Conservation (phyloP, 23 red algal species). For the Cyanidioschyzon merolae region DNA sequence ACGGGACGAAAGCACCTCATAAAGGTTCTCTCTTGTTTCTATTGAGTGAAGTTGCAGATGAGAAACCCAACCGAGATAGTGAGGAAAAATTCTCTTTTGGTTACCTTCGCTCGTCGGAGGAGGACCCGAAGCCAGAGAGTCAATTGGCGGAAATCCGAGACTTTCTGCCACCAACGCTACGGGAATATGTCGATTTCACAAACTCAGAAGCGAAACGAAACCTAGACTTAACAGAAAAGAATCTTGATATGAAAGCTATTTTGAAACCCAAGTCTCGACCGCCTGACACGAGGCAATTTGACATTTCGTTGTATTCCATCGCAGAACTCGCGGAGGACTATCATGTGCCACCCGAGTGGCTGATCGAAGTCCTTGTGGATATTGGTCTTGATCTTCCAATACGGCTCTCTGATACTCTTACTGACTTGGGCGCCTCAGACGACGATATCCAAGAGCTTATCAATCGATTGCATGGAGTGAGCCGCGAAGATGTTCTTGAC, state of each 20-base stretch:
- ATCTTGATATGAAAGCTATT: neutral
- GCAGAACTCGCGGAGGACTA: conserved; percentile 9
- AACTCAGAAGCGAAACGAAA: neutral
- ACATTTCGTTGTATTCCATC: neutral
- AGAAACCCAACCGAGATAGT: neutral
- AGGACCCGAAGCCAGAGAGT: neutral
- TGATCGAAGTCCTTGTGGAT: conserved; percentile 7
- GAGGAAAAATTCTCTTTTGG: neutral
- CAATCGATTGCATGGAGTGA: neutral
- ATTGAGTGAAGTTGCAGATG: too few relatives aligned
- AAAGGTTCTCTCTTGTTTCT: too few relatives aligned
- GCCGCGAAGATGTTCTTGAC: neutral
- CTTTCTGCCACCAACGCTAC: neutral
- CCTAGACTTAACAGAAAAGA: neutral
- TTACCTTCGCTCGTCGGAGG: neutral
- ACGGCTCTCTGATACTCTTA: neutral
- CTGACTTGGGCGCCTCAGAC: neutral
- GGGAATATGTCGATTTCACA: neutral
- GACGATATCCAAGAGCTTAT: neutral
- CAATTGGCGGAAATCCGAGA: neutral
- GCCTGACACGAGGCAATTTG: neutral
- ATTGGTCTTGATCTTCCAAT: neutral
- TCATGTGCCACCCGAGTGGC: neutral
- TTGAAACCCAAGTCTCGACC: neutral
- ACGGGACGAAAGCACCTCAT: too few relatives aligned